These are phyloP conservation scores for Mrakia gelida DNA, from an alignment of 768 basidiomycete genomes.

Conservation along the genomic window DNA sequence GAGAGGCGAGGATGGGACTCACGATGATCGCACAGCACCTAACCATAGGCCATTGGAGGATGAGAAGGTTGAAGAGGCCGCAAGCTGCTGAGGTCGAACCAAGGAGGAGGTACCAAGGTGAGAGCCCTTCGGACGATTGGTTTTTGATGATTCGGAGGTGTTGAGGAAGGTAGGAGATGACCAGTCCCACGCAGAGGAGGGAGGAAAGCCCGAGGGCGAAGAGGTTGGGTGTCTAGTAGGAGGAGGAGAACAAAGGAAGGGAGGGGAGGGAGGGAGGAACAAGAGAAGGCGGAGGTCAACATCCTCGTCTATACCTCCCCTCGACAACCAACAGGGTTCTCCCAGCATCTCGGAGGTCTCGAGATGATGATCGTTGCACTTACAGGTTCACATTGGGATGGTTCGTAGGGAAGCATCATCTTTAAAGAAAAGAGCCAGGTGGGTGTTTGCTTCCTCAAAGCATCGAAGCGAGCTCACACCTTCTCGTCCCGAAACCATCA, in stretches of 20 bases:
- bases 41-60: slow-evolving; percentile 77
- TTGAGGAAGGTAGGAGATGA: slow-evolving; percentile 81
- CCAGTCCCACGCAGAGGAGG: slow-evolving; percentile 64
- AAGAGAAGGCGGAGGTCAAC: background rate
- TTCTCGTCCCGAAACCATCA: too few relatives aligned
- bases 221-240: slow-evolving; percentile 15
- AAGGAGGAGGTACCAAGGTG: slow-evolving; percentile 83
- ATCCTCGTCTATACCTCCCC: background rate
- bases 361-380: background rate
- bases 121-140: slow-evolving; percentile 80
- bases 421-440: background rate
- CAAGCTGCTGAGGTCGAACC: slow-evolving; percentile 77
- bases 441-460: too few relatives aligned
- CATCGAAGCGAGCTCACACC: too few relatives aligned
- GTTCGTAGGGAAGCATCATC: slow-evolving; percentile 1
- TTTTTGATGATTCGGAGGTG: slow-evolving; percentile 73
- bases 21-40: slow-evolving; percentile 76
- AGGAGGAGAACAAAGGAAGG: background rate
- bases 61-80: slow-evolving; percentile 78
- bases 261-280: background rate
- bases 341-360: background rate
- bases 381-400: background rate
- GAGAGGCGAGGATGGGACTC: slow-evolving; percentile 41
- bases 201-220: slow-evolving; percentile 60
- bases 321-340: too few relatives aligned